phyloP scores from a whole-genome alignment of 2,329 filamentous ascomycete species.

The Pezicula radicicola region DNA sequence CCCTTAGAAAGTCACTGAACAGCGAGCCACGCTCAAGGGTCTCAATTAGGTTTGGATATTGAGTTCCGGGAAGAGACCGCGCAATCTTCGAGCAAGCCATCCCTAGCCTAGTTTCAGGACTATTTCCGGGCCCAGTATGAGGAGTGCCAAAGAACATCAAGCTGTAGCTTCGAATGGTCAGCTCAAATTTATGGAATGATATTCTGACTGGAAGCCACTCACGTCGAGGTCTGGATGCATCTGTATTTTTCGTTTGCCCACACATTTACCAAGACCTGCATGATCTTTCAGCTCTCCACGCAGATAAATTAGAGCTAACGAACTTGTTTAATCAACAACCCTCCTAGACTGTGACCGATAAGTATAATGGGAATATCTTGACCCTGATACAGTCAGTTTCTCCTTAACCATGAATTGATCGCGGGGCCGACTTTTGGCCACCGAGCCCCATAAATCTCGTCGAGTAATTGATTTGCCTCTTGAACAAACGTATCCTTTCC shows the following conservation, averaged over 20 bases:
- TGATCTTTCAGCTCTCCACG: too few relatives aligned
- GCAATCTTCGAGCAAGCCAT: too few relatives aligned
- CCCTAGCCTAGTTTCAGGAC: too few relatives aligned
- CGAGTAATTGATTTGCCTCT: not conserved
- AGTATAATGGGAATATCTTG: not conserved
- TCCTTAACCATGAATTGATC: not conserved
- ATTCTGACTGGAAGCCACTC: too few relatives aligned
- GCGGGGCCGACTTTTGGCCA: not conserved
- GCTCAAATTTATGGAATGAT: too few relatives aligned
- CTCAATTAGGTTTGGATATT: not conserved
- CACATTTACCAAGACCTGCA: too few relatives aligned
- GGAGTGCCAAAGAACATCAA: too few relatives aligned
- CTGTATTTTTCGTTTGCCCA: too few relatives aligned
- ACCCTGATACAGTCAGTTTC: not conserved
- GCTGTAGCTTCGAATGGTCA: too few relatives aligned
- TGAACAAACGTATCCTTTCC: not conserved
- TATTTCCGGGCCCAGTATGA: too few relatives aligned
- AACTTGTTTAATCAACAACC: constrained; percentile 1
- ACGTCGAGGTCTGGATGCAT: too few relatives aligned
- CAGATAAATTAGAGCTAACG: too few relatives aligned
- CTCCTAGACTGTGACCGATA: not conserved
- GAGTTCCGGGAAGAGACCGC: not conserved
- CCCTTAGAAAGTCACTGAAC: not conserved
- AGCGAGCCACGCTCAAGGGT: not conserved
- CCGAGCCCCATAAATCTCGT: not conserved